Evolutionary conservation across 345 rosid species (phyloP), one percentile per base, ranked within the genome.

Genomic region (Eucalyptus erythrocorys): DNA sequence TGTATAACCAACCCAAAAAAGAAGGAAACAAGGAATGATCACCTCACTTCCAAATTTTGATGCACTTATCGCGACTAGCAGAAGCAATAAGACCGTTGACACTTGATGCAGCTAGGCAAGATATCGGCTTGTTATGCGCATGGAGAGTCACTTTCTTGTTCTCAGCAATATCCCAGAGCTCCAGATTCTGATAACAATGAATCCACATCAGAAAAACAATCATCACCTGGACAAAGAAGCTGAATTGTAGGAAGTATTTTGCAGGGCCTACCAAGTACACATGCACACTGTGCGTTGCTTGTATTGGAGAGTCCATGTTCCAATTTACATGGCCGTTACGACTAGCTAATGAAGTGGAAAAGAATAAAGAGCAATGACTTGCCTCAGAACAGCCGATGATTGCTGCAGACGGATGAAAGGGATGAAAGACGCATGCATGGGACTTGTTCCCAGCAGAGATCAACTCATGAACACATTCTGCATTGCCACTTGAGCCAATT

Each of bases 301-400:
- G 13, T 76, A 21, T 21, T 76, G 82, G 82, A 71, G 45, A 11
- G 47, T 37, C 26, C 43, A 71, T 1, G 2, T 17, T 32, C 42
- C 43, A 17, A 68, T 34, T 40, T 37, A 76, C 47, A 10, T 0
- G 27, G 45, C 6, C 42, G 47, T 21, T 21, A 76, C 47, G 10
- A 40, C 47, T 55, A 86, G 37, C 87, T 55, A 55, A 76, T 76
- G 50, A 89, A 86, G 42, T 64, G 76, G n/a, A 87, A 26, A 43
- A 61, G n/a, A 45, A 86, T 45, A 30, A 45, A 64, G 43, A 81
- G 61, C 45, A 81, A 89, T 76, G 27, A 91, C 93, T 90, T 92
- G 86, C 97, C 97, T 94, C 92, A 27, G 93, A 89, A 88, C 95
- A 94, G 85, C 95, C 96, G 34, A 95, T 87, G 50, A 94, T 91